Evolutionary conservation across 345 rosid species (phyloP).

Genomic region (Clarkia xantiana): DNA sequence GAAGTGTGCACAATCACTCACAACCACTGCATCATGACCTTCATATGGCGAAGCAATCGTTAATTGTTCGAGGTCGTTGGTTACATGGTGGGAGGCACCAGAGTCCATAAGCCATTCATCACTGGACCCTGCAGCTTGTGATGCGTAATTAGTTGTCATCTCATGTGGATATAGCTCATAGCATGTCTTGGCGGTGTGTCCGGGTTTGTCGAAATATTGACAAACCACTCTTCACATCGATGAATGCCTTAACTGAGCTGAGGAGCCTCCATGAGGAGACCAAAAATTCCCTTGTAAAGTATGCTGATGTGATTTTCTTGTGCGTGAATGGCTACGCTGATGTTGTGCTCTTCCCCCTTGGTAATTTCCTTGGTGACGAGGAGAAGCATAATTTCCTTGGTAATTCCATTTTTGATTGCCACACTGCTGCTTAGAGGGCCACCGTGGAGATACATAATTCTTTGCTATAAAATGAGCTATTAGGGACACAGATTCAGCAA

Average conservation of each 20-base stretch:
- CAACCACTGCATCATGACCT: conserved; percentile 5
- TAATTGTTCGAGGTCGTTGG: neutral
- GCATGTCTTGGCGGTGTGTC: neutral
- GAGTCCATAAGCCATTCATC: neutral
- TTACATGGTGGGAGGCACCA: neutral
- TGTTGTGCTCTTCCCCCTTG: too few relatives aligned
- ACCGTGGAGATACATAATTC: too few relatives aligned
- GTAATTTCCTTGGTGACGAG: too few relatives aligned
- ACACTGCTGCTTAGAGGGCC: too few relatives aligned
- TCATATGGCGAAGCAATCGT: neutral
- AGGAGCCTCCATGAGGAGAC: too few relatives aligned
- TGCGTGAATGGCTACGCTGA: neutral
- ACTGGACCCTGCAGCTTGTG: neutral
- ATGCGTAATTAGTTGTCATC: neutral
- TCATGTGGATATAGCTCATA: neutral
- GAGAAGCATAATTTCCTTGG: too few relatives aligned
- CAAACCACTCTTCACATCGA: neutral
- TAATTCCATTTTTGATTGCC: too few relatives aligned
- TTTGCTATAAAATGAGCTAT: too few relatives aligned
- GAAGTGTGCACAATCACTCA: conserved; percentile 1
- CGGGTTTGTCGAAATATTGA: neutral
- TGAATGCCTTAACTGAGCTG: too few relatives aligned
- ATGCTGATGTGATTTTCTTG: too few relatives aligned
- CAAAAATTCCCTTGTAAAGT: too few relatives aligned
- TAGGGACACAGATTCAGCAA: neutral